Base-by-base conservation (phyloP, 2,329 filamentous ascomycete genomes). In the Emergomyces pasteurianus region DNA sequence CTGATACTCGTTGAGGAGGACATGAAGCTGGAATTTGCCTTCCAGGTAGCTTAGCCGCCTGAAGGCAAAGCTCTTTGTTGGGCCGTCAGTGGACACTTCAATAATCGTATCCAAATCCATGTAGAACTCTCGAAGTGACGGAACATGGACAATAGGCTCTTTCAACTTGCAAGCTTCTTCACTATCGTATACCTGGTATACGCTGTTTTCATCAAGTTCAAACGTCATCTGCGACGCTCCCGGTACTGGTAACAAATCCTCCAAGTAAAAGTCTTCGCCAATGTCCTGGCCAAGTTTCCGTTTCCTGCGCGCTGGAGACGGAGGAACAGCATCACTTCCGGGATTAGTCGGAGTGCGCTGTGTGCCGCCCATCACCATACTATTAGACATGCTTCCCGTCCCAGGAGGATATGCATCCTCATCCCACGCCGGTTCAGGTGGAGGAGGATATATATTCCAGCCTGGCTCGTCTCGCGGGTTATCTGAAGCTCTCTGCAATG, bases 1-100 rank as follows among this genome's bases (percentile, higher is more conserved):
- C 71, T 97, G 92, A 67, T 97, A 97, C 73, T 96, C 94, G 71
- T 99, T 97, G 62, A 97, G 79, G 36, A 99, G 83, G 26, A 86
- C 84, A 71, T 99, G 96, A 26, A 99, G 81, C 71, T 96, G 95
- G 77, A 96, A 99, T 72, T 96, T 96, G 63, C 91, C 92, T 77
- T 99, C 94, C 9, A 99, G 79, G 72, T 97, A 99, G 68, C 96
- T 92, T 55, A 99, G 81, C 12, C 95, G 86, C 60, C 92, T 87
- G 74, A 95, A 99, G 1, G 94, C 92, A 74, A 97, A 97, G 70
- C 91, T 96, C 77, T 99, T 99, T 74, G 87, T 92, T 0, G 94
- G 94, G 0, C 94, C 94, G 70, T 99, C 92, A 0, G 92, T 95
- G 0, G 92, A 96, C n/a, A 95, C 85, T 62, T 87, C 86, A 58